phyloP scores from a whole-genome alignment of 2,329 filamentous ascomycete genomes.

The Cadophora sp. region DNA sequence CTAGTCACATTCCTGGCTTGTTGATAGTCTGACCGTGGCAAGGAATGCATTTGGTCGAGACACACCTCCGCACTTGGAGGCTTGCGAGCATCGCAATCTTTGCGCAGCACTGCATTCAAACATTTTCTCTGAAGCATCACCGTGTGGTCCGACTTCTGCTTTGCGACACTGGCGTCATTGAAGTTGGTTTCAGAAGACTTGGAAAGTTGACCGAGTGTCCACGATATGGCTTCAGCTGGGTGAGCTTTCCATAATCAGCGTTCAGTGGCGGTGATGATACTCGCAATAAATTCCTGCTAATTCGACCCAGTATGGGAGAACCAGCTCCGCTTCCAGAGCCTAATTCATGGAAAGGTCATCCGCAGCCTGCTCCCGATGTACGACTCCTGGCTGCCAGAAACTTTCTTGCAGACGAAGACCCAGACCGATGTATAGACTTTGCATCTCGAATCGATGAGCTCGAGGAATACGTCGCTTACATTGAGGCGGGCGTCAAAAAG shows the following conservation, averaged over 20 bases:
- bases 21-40: conserved; percentile 21
- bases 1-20: conserved; percentile 21
- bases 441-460: conserved; percentile 45
- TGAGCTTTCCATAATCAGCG: background rate
- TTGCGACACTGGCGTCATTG: background rate
- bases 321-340: background rate
- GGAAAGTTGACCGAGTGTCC: background rate
- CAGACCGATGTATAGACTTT: conserved; percentile 52
- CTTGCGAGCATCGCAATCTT: conserved; percentile 9
- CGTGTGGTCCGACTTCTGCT: background rate
- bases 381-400: conserved; percentile 47
- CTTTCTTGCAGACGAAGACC: conserved; percentile 59
- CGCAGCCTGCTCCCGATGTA: conserved; percentile 45
- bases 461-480: conserved; percentile 37
- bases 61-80: conserved; percentile 20
- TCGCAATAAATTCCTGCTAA: background rate
- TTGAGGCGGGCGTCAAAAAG: conserved; percentile 26
- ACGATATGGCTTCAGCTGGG: conserved; percentile 11
- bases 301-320: background rate
- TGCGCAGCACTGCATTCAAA: background rate
- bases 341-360: conserved; percentile 36
- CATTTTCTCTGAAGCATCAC: background rate
- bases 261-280: background rate
- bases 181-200: background rate
- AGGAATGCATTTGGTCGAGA: conserved; percentile 21